Percentiles rank a stretch among this genome's conserved stretches.
These are phyloP conservation scores for Globisporangium perplexum DNA, from an alignment of 352 stramenopile genomes.

Conservation along the genomic window DNA sequence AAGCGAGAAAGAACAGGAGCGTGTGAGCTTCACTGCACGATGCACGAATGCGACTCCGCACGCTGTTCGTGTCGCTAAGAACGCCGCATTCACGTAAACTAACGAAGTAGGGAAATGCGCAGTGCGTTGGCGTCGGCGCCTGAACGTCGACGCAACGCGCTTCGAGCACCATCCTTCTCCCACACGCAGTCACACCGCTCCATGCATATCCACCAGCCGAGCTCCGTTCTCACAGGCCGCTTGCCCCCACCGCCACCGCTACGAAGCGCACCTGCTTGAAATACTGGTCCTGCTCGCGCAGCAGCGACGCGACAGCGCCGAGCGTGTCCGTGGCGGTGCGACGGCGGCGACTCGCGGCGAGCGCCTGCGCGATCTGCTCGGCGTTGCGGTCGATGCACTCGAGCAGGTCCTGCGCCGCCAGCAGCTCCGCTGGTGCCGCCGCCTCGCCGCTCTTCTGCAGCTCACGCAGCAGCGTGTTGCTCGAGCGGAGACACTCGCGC, in stretches of 20 bases:
- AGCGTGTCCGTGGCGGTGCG: conserved; percentile 14
- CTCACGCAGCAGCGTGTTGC: conserved; percentile 27
- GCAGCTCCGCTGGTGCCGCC: conserved; percentile 37
- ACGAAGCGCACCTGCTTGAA: conserved; percentile 23
- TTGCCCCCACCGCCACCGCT: background rate
- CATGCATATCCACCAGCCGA: background rate
- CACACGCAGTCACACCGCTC: background rate
- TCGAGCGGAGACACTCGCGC: conserved; percentile 24
- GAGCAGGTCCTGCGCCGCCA: conserved; percentile 54
- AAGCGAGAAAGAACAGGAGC: too few relatives aligned
- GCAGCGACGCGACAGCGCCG: conserved; percentile 35
- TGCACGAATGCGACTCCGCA: too few relatives aligned
- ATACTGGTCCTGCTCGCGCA: conserved; percentile 56
- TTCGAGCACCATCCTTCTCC: too few relatives aligned
- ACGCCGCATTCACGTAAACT: too few relatives aligned
- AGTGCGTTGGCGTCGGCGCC: too few relatives aligned
- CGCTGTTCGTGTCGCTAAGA: too few relatives aligned
- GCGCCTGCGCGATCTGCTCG: conserved; percentile 51
- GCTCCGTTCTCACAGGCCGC: too few relatives aligned
- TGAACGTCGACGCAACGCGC: too few relatives aligned
- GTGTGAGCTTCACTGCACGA: too few relatives aligned
- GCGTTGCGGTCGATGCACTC: conserved; percentile 68
- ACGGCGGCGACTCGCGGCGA: conserved; percentile 27
- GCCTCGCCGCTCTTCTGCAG: conserved; percentile 16
- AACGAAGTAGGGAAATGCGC: too few relatives aligned